Evolutionary conservation across 1,284 basidiomycete species (phyloP), one percentile per base, ranked within the genome.

Genomic region (Cutaneotrichosporon sp.): DNA sequence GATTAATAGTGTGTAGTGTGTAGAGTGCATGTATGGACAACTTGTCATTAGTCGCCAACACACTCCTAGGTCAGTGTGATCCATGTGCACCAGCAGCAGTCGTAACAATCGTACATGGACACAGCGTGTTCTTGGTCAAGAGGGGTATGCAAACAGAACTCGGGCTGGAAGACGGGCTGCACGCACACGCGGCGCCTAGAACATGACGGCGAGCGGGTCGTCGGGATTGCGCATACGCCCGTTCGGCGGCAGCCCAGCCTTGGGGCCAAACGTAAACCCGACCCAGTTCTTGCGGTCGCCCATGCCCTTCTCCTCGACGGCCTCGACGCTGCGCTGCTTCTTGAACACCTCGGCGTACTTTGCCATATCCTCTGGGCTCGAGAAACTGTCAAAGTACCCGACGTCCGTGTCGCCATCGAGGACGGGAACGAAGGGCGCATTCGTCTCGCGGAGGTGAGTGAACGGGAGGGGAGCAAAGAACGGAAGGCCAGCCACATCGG

Each of bases 381-480:
- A 89, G 80, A 98, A 99, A 79, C 97, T 94, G 80, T 99, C 97
- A 83, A 98, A 99, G 83, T 99, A 99, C 13, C 95, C 96, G 1
- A 95, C 95, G 78, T 97, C 97, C 65, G 92, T 86, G 72, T 99
- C 97, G 22, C 89, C 91, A 76, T 98, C 95, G 42, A 99, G 86
- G 11, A 93, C 90, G 22, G 97, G 97, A 5, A 99, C 90, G 80
- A 98, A 99, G 0, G 97, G 97, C 14, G 97, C 90, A n/a, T 85
- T 86, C 31, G 87, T 85, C 21, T 86, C 81, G 49, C 96, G 89
- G 26, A 98, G 83, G 72, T 87, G 84, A 38, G 88, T 86, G 89
- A 96, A 97, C 65, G 87, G 84, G 10, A 89, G 82, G 18, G 83
- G 81, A 16, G 85, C 80, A 82, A 97, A 99, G 85, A 99, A 99